Percentiles rank a stretch among this genome's conserved stretches.
Evolutionary conservation across 2,329 filamentous ascomycete species (phyloP).

Genomic region (Sporothrix variecibatus): DNA sequence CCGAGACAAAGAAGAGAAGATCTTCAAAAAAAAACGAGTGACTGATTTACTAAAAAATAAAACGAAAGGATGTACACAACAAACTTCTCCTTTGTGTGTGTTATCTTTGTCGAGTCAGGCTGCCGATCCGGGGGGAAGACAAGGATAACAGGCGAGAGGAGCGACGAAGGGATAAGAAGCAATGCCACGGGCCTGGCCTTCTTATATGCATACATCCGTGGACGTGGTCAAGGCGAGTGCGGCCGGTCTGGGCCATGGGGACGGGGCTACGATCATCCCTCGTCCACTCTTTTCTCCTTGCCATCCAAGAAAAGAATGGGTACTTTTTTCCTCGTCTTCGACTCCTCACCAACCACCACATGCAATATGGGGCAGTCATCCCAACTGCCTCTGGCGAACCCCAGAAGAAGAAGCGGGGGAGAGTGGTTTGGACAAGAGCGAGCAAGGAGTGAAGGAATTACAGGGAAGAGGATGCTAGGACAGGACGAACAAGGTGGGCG

Average conservation of each 20-base stretch:
- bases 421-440: background rate
- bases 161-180: background rate
- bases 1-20: background rate
- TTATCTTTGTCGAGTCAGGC: constrained; percentile 13
- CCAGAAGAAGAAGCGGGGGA: constrained; percentile 14
- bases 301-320: background rate
- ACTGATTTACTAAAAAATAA: background rate
- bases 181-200: constrained; percentile 2
- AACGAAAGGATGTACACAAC: background rate
- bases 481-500: background rate
- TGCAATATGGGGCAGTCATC: background rate
- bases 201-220: constrained; percentile 9
- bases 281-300: background rate
- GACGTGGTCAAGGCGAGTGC: background rate
- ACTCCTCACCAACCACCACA: background rate
- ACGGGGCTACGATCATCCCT: background rate
- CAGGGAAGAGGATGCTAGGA: background rate
- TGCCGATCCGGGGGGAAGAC: constrained; percentile 10
- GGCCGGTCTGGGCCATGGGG: background rate
- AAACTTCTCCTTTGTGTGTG: background rate
- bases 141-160: background rate
- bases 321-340: background rate
- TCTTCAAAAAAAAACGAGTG: constrained; percentile 5
- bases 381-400: background rate
- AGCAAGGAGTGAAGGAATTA: background rate